phyloP scores from a whole-genome alignment of 108 stramenopile species.

The Nannochloropsis salina region DNA sequence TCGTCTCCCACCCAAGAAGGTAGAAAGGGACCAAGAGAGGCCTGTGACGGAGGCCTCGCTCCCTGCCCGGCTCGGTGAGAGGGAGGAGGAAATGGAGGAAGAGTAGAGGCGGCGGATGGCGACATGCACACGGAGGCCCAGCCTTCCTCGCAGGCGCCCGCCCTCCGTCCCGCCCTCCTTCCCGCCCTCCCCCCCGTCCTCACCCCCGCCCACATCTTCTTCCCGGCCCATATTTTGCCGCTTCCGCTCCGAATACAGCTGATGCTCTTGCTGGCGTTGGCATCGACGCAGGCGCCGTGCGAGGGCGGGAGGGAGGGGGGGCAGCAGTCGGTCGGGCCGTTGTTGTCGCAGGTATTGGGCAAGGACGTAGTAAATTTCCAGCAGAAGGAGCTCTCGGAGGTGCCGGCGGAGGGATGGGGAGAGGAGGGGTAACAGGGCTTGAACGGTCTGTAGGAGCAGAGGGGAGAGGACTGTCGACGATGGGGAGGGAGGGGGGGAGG shows the following conservation, averaged over 20 bases:
- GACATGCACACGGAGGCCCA: neutral
- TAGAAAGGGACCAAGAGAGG: neutral
- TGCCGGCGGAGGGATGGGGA: neutral
- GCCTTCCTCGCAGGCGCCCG: neutral
- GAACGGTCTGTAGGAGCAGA: neutral
- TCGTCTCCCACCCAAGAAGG: conserved; percentile 14
- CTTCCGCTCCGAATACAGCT: neutral
- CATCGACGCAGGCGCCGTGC: neutral
- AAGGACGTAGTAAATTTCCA: neutral
- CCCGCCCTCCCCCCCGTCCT: neutral
- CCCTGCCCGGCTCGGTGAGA: neutral
- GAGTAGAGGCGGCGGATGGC: no score
- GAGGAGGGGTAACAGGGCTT: neutral
- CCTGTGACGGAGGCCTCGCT: neutral
- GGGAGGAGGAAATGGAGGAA: neutral
- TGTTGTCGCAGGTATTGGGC: neutral
- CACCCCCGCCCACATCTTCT: neutral
- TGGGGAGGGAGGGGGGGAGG: neutral
- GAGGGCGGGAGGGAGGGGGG: neutral
- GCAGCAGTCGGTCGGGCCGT: neutral
- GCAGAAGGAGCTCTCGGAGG: neutral
- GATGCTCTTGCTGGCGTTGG: neutral
- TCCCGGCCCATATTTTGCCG: neutral
- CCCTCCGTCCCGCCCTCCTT: neutral
- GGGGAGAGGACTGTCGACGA: neutral